These are phyloP conservation scores for Pichia scutulata DNA, from an alignment of 805 yeast genomes.

Conservation along the genomic window DNA sequence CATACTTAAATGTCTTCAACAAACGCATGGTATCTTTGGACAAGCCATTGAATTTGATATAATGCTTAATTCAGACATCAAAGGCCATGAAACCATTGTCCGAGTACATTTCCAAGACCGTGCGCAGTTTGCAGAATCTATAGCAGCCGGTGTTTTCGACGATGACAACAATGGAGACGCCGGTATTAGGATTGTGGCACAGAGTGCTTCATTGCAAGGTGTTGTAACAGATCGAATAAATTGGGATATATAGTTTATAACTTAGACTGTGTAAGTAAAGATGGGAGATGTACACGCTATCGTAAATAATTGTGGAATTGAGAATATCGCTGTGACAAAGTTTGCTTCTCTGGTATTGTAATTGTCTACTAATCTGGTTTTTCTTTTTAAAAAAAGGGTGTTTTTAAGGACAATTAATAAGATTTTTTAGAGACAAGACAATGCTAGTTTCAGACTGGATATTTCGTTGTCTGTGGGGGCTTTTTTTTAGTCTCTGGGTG, in stretches of 20 bases:
- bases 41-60: constrained; percentile 23
- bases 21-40: constrained; percentile 23
- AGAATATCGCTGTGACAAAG: neutral
- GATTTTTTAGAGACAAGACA: neutral
- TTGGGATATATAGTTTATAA: neutral
- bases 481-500: neutral
- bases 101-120: constrained; percentile 20
- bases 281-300: neutral
- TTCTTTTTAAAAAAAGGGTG: neutral
- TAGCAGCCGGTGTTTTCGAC: constrained; percentile 12
- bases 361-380: too few species aligned
- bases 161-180: constrained; percentile 11
- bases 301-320: neutral
- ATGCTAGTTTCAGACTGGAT: neutral
- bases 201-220: constrained; percentile 6
- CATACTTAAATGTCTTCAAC: constrained; percentile 17
- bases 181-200: neutral
- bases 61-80: constrained; percentile 1
- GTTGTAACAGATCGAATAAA: neutral
- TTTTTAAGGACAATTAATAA: neutral
- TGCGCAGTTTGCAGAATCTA: constrained; percentile 12
- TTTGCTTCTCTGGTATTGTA: too few species aligned
- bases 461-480: neutral
- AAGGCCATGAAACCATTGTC: constrained; percentile 11
- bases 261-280: neutral